Evolutionary conservation across 2,329 filamentous ascomycete genomes (phyloP), one percentile per base, ranked within the genome.

Genomic region (Cadophora luteo-olivacea): DNA sequence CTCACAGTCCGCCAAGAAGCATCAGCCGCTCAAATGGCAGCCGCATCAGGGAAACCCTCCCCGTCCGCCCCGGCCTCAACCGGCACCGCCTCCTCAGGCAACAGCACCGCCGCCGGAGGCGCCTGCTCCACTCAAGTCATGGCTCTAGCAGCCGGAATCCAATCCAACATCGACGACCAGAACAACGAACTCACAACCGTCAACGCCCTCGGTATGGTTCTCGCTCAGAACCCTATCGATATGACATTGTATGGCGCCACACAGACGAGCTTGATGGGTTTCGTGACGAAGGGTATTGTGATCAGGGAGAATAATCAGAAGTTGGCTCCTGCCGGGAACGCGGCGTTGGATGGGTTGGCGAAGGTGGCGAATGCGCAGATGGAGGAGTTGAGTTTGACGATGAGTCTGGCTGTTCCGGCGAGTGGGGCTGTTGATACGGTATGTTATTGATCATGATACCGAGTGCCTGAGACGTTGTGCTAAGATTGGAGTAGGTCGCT

Each of bases 221-320:
- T 75, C 5, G 57, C 61, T 4, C 68, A 73, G 36, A 65, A 66
- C 11, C 73, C 72, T 1, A 19, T 74, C 9, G 66, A 74, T 49
- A 14, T 38, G 9, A 67, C 69, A 5, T 65, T 66, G 29, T 75
- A 74, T 61, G 45, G 65, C 1, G 67, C 68, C 0, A 69, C 69
- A 4, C 70, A 75, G 65, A 38, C 61, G 11, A 65, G 55, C 1
- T 63, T 75, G 3, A 29, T 75, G 41, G 63, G 63, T 9, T 75
- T 71, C 51, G 72, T 75, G 4, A 67, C 67, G 2, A 72, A 74
- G 52, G 73, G 73, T 1, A 72, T 75, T n/a, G 16, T 57, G 12
- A 75, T 75, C 55, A 38, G 73, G 4, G 60, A 72, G 52, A 69
- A 74, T n/a, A 75, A 75, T 25, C 73, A 75, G 66, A 72, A 71